Evolutionary conservation across 768 basidiomycete species (phyloP).

Genomic region (Kwoniella heveanensis): DNA sequence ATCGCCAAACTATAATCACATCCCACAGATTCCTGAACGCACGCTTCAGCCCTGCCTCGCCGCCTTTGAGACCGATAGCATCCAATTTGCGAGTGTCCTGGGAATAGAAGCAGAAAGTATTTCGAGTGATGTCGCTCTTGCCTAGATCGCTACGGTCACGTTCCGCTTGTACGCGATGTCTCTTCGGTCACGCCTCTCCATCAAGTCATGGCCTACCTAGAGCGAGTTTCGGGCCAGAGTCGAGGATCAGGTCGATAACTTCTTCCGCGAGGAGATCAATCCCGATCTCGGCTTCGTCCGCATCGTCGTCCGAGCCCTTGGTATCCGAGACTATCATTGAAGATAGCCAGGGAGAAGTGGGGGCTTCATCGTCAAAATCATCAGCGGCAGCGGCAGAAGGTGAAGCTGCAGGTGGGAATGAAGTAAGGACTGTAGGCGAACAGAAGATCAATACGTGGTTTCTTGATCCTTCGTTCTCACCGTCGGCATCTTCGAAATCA

Average conservation of each 20-base stretch:
- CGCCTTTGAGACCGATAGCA: too few relatives aligned
- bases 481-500: not conserved
- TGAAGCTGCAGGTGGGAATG: not conserved
- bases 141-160: not conserved
- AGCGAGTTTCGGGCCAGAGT: too few relatives aligned
- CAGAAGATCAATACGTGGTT: conserved; percentile 22
- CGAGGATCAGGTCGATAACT: not conserved
- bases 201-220: not conserved
- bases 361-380: too few relatives aligned
- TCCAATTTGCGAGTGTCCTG: too few relatives aligned
- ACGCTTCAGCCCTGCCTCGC: too few relatives aligned
- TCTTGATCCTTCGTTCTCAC: conserved; percentile 6
- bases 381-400: too few relatives aligned
- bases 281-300: conserved; percentile 2
- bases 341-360: too few relatives aligned
- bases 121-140: not conserved
- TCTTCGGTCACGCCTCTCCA: not conserved
- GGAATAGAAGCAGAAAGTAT: too few relatives aligned
- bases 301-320: not conserved
- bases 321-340: too few relatives aligned
- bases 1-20: too few relatives aligned
- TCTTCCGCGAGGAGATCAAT: too few relatives aligned
- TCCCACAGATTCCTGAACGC: too few relatives aligned
- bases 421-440: not conserved
- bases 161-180: not conserved